phyloP scores from a whole-genome alignment of 768 basidiomycete species.

The Termitomyces sp. region DNA sequence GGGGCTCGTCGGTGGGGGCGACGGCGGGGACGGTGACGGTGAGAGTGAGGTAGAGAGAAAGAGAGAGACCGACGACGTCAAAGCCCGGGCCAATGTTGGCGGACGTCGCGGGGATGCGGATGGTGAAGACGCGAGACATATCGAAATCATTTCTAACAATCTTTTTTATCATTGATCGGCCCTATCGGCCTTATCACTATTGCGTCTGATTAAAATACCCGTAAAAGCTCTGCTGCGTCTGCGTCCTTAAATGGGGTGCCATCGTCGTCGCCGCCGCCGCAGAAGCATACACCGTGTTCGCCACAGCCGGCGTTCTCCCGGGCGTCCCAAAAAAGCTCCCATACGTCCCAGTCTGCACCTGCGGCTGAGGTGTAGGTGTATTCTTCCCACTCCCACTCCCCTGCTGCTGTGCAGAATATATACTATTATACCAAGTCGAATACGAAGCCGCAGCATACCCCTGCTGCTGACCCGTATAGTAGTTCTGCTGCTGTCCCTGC shows the following conservation, averaged over 20 bases:
- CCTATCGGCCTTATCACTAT: slow-evolving; percentile 6
- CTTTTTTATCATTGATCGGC: too few species aligned
- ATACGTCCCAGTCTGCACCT: slow-evolving; percentile 16
- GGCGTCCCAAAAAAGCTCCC: slow-evolving; percentile 20
- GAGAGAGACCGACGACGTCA: slow-evolving; percentile 97
- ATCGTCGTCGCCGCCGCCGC: slow-evolving; percentile 26
- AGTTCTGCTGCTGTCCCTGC: slow-evolving; percentile 23
- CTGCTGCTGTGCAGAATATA: slow-evolving; percentile 20
- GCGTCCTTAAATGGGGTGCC: slow-evolving; percentile 28
- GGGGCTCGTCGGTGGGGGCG: slow-evolving; percentile 25
- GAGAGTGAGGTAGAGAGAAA: slow-evolving; percentile 81
- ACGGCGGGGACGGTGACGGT: slow-evolving; percentile 39
- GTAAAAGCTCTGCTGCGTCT: slow-evolving; percentile 23
- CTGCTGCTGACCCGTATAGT: slow-evolving; percentile 36
- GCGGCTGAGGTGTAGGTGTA: slow-evolving; percentile 47
- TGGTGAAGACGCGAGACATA: slow-evolving; percentile 56
- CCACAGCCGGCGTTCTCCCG: slow-evolving; percentile 22
- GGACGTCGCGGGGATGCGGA: slow-evolving; percentile 93
- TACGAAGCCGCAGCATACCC: slow-evolving; percentile 29
- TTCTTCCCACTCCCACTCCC: slow-evolving; percentile 29
- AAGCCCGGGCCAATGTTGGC: slow-evolving; percentile 99
- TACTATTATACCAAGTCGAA: slow-evolving; percentile 29
- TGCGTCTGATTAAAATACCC: slow-evolving; percentile 15
- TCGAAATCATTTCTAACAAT: too few species aligned
- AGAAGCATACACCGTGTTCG: slow-evolving; percentile 22